Base-by-base conservation (phyloP, 1,139 yeast species). In the Blastobotrys capitulatus region DNA sequence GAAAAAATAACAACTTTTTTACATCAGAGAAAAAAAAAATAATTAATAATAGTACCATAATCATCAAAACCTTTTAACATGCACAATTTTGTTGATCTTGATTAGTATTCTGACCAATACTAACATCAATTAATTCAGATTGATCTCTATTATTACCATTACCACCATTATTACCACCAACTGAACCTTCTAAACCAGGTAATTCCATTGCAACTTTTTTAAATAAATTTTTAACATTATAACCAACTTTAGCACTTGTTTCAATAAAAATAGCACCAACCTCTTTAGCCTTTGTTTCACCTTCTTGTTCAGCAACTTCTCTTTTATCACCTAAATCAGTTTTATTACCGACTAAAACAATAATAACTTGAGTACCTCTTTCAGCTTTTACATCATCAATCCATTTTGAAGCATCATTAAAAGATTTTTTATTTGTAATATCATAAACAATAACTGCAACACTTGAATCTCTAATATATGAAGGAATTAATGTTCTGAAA, bases 361-460 rank as follows among this genome's bases (percentile, higher is more conserved):
- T 71, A 54, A 83, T 78, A 40, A 83, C 89, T 60, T 82, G 82
- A 41, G 75, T 75, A 20, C 87, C 88, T 53, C 90, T 74, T 68
- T 83, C 87, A 49, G 77, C 83, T 75, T 77, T 87, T 63, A 78
- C 96, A 74, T 73, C 97, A 74, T 77, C 96, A 60, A 80, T 70
- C 97, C 98, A 80, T 74, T 82, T 86, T 69, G 73, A 75, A 48
- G 85, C 80, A 52, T 78, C 78, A 46, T 82, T 82, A 70, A 92
- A 92, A 19, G 95, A 82, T 62, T 85, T 85, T 25, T 74, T 70
- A 54, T 69, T 85, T 37, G 97, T 87, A 54, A 92, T 86, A 67
- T 92, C 98, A 70, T 90, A 92, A 38, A 95, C 96, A 37, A 92
- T 83, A 47, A 92, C 95, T 0, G 98, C 97, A 22, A 92, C 98